These are phyloP conservation scores for Cryptomeria japonica DNA, from an alignment of 75 land plant genomes.

Conservation along the genomic window DNA sequence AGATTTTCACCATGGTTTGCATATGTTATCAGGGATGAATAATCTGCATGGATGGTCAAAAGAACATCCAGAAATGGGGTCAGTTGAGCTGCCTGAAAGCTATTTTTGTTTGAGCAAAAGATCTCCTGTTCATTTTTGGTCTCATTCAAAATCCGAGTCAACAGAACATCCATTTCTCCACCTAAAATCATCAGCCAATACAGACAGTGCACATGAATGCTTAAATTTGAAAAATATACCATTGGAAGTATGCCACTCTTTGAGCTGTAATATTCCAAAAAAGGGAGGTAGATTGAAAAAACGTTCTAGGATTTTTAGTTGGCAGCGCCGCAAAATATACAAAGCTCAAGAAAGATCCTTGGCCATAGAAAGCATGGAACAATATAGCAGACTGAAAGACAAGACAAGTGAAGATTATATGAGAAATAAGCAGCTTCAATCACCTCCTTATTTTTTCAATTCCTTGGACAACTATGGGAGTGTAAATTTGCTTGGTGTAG, in stretches of 20 bases:
- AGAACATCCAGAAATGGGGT: conserved; percentile 5
- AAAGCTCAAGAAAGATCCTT: neutral
- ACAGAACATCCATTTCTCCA: neutral
- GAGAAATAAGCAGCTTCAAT: neutral
- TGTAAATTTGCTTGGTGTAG: neutral
- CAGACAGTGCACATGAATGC: neutral
- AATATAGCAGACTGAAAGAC: neutral
- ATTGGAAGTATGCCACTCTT: neutral
- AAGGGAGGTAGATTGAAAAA: conserved; percentile 8
- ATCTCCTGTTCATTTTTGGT: neutral
- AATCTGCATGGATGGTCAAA: neutral
- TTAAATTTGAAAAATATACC: neutral
- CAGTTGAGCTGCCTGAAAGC: neutral
- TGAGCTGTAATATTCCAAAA: neutral
- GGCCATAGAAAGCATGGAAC: neutral
- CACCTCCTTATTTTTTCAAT: neutral
- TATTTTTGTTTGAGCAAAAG: neutral
- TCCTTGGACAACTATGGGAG: neutral
- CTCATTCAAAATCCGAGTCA: neutral
- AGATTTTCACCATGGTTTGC: neutral
- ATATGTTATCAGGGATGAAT: neutral
- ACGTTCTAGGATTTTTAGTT: conserved; percentile 36
- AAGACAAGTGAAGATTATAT: neutral
- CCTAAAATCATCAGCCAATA: neutral
- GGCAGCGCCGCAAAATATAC: conserved; percentile 36